Conservation (phyloP, 163 green algal species). For the Scenedesmus sp. region DNA sequence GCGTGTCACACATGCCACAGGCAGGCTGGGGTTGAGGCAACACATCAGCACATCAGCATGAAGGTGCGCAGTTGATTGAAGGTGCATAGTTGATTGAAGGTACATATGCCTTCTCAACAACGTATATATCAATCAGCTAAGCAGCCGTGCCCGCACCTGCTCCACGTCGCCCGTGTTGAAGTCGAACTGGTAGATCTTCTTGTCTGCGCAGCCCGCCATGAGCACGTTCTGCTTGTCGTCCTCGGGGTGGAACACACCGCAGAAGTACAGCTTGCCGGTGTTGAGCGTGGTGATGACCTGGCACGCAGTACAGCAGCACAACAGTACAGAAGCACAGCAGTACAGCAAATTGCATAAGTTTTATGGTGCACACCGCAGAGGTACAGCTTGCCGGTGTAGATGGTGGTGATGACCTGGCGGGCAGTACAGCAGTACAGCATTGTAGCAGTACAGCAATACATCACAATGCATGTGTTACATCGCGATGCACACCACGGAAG, state of each 20-base stretch:
- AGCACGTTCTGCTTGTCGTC: conserved; percentile 94
- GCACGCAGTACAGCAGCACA: neutral
- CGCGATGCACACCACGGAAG: too few relatives aligned
- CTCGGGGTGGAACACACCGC: conserved; percentile 90
- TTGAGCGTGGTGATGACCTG: conserved; percentile 66
- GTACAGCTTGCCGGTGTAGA: neutral
- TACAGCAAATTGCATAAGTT: too few relatives aligned
- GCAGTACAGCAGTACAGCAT: too few relatives aligned
- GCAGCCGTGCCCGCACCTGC: conserved; percentile 20
- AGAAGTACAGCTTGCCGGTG: conserved; percentile 85
- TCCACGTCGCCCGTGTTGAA: conserved; percentile 90
- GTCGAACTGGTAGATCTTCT: conserved; percentile 98
- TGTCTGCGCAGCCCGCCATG: conserved; percentile 94
- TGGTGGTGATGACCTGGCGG: too few relatives aligned
- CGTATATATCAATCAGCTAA: too few relatives aligned
- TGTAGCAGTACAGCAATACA: neutral
- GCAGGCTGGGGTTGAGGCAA: too few relatives aligned
- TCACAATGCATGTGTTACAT: too few relatives aligned
- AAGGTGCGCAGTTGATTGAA: neutral
- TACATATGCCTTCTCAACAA: too few relatives aligned
- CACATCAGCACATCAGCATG: neutral
- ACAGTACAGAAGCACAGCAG: neutral
- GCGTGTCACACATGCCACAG: too few relatives aligned
- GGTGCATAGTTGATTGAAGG: too few relatives aligned
- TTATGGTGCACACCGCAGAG: neutral